Conservation (phyloP, 345 rosid species). For the Euclidium syriacum region DNA sequence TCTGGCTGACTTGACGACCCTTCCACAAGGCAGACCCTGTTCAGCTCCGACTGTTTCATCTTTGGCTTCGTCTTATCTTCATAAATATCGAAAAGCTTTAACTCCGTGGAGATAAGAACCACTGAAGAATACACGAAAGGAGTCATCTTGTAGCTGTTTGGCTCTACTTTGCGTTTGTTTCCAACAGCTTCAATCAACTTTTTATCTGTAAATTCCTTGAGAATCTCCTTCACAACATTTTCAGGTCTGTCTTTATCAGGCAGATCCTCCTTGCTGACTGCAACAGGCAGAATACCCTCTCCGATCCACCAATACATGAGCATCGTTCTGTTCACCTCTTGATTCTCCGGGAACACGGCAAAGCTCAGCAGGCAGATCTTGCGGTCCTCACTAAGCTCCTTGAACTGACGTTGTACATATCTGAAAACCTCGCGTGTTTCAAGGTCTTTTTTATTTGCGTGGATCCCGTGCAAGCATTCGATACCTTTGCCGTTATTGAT, state of each 20-base stretch:
- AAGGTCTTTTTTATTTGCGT: neutral
- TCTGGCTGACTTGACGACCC: conserved; percentile 1
- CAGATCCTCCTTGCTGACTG: neutral
- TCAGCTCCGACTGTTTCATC: neutral
- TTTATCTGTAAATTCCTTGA: conserved; percentile 5
- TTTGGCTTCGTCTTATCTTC: conserved; percentile 19
- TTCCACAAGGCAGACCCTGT: conserved; percentile 43
- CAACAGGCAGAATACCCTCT: conserved; percentile 27
- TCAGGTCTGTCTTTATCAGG: neutral
- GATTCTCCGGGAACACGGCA: conserved; percentile 43
- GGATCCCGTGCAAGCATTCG: conserved; percentile 23
- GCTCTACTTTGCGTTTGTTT: conserved; percentile 21
- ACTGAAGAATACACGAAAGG: conserved; percentile 40
- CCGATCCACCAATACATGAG: conserved; percentile 57
- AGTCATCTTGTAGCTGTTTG: conserved; percentile 37
- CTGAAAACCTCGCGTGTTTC: neutral
- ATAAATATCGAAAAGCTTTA: conserved; percentile 24
- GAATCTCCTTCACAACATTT: conserved; percentile 15
- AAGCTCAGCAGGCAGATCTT: conserved; percentile 38
- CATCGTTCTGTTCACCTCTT: conserved; percentile 38
- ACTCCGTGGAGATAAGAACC: conserved; percentile 24
- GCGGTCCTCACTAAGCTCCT: neutral
- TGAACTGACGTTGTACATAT: neutral
- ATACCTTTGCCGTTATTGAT: conserved; percentile 10
- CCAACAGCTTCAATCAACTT: conserved; percentile 35